Evolutionary conservation across 2,329 filamentous ascomycete species (phyloP), one percentile per base, ranked within the genome.

Genomic region (Arthroderma sp.): DNA sequence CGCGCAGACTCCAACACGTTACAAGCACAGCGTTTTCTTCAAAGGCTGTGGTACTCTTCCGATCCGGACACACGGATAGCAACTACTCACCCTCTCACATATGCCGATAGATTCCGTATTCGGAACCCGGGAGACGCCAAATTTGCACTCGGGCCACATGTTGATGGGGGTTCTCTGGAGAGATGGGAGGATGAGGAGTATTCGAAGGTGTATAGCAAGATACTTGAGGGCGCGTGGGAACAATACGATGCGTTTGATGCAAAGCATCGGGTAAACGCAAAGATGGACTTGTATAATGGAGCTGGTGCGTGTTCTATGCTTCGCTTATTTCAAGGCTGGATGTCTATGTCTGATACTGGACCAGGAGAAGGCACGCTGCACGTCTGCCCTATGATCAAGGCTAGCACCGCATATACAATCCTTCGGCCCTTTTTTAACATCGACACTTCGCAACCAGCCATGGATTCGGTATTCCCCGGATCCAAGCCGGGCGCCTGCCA

Each of bases 301-400:
- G 73, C 86, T 0, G 87, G 88, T 0, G 80, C 83, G 1, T 94
- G 86, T 64, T 82, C 75, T 37, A 86, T 87, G 70, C 87, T 94
- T 63, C 75, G 89, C 33, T 83, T 86, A 73, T 89, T 85, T 61
- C 88, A 95, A 64, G 88, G 86, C 11, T 95, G 88, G 88, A 63
- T 95, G 43, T 61, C 63, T n/a, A 81, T 95, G 73, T 86, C 81
- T 47, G 66, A 69, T n/a, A 82, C 78, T 0, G 78, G 72, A 0
- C 83, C 85, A 0, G 71, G 72, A 4, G 80, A 94, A 65, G 88
- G 88, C 1, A 91, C 87, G 0, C 64, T 95, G 43, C 71, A 85
- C 37, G 83, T 94, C 1, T 88, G 88, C 55, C 88, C 88, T 0
- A 68, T 93, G 43, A 65, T 91, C 38, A 74, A 75, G 50, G 74